phyloP scores from a whole-genome alignment of 2,329 filamentous ascomycete genomes.

The Metarhizium rileyi region DNA sequence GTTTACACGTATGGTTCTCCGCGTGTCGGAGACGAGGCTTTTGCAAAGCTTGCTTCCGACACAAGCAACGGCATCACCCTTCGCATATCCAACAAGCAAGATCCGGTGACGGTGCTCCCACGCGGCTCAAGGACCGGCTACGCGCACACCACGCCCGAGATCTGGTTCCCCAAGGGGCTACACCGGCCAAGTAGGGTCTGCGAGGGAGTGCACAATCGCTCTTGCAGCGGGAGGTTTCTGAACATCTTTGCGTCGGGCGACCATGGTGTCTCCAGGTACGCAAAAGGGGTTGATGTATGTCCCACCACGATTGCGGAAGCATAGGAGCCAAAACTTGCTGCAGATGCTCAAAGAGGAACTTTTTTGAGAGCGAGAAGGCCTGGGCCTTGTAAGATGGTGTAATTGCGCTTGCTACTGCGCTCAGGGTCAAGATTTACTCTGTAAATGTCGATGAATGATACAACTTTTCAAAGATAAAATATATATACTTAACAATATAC shows the following conservation, averaged over 20 bases:
- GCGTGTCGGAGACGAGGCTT: constrained; percentile 50
- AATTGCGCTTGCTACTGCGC: too few relatives aligned
- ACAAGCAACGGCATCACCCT: neutral
- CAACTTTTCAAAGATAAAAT: too few relatives aligned
- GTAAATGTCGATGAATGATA: too few relatives aligned
- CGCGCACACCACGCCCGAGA: constrained; percentile 1
- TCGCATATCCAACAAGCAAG: neutral
- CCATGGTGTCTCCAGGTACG: neutral
- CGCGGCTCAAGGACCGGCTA: neutral
- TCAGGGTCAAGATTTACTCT: too few relatives aligned
- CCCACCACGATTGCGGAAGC: neutral
- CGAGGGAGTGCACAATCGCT: neutral
- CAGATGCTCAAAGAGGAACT: too few relatives aligned
- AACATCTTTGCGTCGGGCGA: neutral
- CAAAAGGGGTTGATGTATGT: neutral
- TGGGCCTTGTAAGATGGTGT: too few relatives aligned
- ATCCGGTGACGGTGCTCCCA: neutral
- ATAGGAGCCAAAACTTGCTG: too few relatives aligned
- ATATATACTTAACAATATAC: too few relatives aligned
- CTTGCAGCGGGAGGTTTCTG: neutral
- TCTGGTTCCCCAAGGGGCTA: neutral
- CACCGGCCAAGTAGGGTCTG: neutral
- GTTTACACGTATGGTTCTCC: constrained; percentile 60
- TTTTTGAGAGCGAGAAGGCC: too few relatives aligned
- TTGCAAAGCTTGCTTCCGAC: constrained; percentile 24